Conservation (phyloP, 495 filamentous ascomycete species). For the Talaromyces nanjingensis region DNA sequence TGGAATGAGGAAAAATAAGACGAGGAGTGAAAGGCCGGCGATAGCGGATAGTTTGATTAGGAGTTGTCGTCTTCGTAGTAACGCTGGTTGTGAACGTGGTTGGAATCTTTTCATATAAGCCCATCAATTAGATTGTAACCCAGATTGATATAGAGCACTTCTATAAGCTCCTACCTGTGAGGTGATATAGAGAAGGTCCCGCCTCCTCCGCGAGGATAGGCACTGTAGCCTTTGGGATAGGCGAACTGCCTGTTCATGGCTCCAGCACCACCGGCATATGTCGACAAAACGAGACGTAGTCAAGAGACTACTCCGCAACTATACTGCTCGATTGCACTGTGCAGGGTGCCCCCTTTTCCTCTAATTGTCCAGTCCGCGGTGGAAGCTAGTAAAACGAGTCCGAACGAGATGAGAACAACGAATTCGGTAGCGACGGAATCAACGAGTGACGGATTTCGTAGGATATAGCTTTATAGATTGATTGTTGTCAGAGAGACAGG, state of each 20-base stretch:
- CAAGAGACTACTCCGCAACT: neutral
- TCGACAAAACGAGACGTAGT: neutral
- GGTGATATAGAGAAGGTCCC: conserved; percentile 80
- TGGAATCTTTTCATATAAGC: conserved; percentile 59
- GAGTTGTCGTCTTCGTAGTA: conserved; percentile 68
- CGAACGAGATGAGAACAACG: neutral
- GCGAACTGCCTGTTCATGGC: conserved; percentile 57
- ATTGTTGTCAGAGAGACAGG: neutral
- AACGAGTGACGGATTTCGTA: neutral
- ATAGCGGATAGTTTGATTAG: conserved; percentile 57
- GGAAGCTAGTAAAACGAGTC: neutral
- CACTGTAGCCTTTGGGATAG: conserved; percentile 69
- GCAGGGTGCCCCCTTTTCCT: neutral
- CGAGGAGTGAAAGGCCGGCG: conserved; percentile 45
- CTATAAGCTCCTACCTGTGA: conserved; percentile 57
- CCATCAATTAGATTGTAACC: conserved; percentile 9
- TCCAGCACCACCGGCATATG: conserved; percentile 20
- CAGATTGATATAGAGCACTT: conserved; percentile 3
- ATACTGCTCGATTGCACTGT: neutral
- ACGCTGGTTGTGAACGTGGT: conserved; percentile 68
- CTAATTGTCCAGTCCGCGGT: neutral
- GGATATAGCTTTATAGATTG: neutral
- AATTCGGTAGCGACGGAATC: neutral
- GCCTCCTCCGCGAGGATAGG: conserved; percentile 51
- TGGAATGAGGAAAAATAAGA: conserved; percentile 61